Conservation (phyloP, 148 eudicot species). For the Vaccinium myrtillus region DNA sequence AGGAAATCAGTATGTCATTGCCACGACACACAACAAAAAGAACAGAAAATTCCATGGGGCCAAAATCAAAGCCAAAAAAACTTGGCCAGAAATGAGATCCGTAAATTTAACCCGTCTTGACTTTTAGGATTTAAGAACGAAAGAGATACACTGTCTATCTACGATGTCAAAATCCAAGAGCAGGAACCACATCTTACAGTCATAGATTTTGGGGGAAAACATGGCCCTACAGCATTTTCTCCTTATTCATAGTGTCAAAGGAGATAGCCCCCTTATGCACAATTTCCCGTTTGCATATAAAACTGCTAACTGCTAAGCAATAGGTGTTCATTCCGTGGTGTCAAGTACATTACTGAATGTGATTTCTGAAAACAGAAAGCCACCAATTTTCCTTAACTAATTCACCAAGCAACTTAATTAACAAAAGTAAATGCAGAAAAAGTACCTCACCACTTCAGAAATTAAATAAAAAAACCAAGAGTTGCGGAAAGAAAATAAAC, state of each 20-base stretch:
- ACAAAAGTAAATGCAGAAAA: background rate
- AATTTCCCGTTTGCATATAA: background rate
- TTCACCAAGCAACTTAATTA: background rate
- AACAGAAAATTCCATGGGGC: background rate
- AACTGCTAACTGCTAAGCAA: background rate
- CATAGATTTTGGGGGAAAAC: background rate
- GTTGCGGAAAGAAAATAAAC: background rate
- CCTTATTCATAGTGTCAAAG: background rate
- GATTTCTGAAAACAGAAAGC: background rate
- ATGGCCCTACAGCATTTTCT: background rate
- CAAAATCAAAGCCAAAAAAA: background rate
- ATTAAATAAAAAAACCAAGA: background rate
- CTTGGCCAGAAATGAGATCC: background rate
- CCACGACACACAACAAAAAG: too few relatives aligned
- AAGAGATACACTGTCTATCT: background rate
- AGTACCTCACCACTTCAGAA: background rate
- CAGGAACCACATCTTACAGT: background rate
- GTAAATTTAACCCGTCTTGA: background rate
- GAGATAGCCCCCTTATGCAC: background rate
- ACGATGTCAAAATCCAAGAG: background rate
- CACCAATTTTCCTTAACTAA: background rate
- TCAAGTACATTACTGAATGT: background rate
- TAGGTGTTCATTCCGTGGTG: background rate
- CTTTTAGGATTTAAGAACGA: background rate
- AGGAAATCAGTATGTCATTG: too few relatives aligned